Evolutionary conservation across 2,329 filamentous ascomycete species (phyloP), one percentile per base, ranked within the genome.

Genomic region (Fusarium caatingaense): DNA sequence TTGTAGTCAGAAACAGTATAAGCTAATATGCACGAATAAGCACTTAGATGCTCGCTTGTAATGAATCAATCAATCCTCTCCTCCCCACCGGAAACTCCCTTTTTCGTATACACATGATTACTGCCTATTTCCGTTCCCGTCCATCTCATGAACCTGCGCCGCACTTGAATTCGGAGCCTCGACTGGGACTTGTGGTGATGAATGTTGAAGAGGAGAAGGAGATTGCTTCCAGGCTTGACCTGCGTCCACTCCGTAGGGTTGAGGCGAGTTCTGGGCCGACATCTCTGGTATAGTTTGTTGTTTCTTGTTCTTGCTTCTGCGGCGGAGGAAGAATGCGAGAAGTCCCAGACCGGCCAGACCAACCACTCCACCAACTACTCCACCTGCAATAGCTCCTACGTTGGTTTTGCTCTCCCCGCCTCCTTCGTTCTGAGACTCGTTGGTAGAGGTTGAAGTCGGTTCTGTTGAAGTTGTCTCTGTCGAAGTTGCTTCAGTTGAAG

Each of bases 361-460:
- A 1, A 54, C 64, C 8, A 71, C 25, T 6, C 68, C 68, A 46
- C 67, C 68, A 28, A 71, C 51, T 9, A 65, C 68, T n/a, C 68
- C 68, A 4, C 64, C 68, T 28, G 40, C 68, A 4, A 71, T 71
- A 8, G 68, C 68, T 12, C 68, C 68, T 23, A 48, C 40, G 18
- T 44, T 53, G 18, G 21, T 66, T 7, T 50, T 67, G 20, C 20
- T 62, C 9, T 49, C 27, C 5, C 23, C 11, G 11, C 23, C n/a
- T 13, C 44, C 46, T n/a, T 27, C 45, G 18, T 37, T 45, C 15
- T 63, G 40, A 11, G 66, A 41, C 10, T 27, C 54, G 25, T 46
- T 18, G 7, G 46, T 57, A 20, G 23, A 41, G 6, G 54, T 68
- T 8, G 40, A n/a, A 12, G 55, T 61, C 12, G 55, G 8, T 18